Conservation (phyloP, 768 basidiomycete species). For the Russula virescens region DNA sequence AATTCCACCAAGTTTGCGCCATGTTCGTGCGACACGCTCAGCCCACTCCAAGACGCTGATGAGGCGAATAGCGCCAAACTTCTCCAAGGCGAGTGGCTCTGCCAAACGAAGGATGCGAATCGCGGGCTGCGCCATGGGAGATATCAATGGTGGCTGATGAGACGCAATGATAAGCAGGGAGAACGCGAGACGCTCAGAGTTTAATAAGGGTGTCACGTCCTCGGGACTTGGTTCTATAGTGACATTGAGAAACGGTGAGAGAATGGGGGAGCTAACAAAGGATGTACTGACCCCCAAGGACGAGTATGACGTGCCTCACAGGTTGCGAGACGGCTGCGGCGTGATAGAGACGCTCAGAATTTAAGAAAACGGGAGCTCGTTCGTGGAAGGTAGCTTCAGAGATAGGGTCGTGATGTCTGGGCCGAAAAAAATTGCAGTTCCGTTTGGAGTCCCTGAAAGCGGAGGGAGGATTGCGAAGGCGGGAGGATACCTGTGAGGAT, state of each 20-base stretch:
- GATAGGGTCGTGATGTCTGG: conserved; percentile 36
- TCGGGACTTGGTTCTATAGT: conserved; percentile 14
- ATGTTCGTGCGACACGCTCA: conserved; percentile 34
- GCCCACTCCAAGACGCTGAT: conserved; percentile 38
- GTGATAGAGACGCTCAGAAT: conserved; percentile 26
- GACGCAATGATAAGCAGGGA: conserved; percentile 38
- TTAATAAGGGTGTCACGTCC: conserved; percentile 33
- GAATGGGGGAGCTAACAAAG: not conserved
- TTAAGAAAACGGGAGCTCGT: conserved; percentile 31
- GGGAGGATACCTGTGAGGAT: not conserved
- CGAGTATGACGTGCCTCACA: conserved; percentile 33
- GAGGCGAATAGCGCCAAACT: conserved; percentile 33
- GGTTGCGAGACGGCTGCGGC: conserved; percentile 22
- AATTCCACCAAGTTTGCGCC: conserved; percentile 32
- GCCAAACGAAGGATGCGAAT: conserved; percentile 34
- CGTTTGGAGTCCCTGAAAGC: not conserved
- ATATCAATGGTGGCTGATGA: conserved; percentile 31
- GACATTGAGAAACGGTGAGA: not conserved
- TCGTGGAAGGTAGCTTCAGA: conserved; percentile 22
- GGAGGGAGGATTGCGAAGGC: not conserved
- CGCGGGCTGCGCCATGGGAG: conserved; percentile 28
- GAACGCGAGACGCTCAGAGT: conserved; percentile 32
- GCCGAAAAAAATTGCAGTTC: conserved; percentile 30
- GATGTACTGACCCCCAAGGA: conserved; percentile 34
- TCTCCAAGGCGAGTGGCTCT: conserved; percentile 32